phyloP scores from a whole-genome alignment of 108 stramenopile species.

The Epipyxis sp. region DNA sequence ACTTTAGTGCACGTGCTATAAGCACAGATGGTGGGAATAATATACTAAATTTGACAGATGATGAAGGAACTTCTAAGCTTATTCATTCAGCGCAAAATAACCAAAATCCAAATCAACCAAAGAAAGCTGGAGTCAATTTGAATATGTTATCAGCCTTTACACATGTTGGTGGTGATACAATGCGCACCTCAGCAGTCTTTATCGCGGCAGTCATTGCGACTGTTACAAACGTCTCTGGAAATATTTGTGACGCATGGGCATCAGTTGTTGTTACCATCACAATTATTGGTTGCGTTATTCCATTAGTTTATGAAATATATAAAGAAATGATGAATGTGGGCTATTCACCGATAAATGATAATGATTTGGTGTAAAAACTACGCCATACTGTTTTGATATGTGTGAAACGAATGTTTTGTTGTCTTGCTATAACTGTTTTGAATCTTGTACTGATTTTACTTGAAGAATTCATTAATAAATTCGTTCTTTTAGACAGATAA shows the following conservation, averaged over 20 bases:
- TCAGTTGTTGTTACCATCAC: conserved; percentile 21
- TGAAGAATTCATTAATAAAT: too few relatives aligned
- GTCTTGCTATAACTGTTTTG: too few relatives aligned
- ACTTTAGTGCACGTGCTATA: background rate
- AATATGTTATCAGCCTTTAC: conserved; percentile 27
- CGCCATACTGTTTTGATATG: too few relatives aligned
- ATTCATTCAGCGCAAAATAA: background rate
- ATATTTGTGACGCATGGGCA: conserved; percentile 28
- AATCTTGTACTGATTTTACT: too few relatives aligned
- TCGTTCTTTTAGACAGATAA: too few relatives aligned
- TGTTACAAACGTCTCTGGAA: background rate
- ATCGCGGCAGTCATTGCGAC: conserved; percentile 8
- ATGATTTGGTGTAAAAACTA: too few relatives aligned
- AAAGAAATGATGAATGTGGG: too few relatives aligned
- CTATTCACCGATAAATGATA: too few relatives aligned
- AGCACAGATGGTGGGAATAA: too few relatives aligned
- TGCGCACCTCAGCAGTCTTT: conserved; percentile 21
- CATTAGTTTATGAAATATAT: conserved; percentile 6
- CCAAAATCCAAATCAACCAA: background rate
- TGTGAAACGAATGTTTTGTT: too few relatives aligned
- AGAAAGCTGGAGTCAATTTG: background rate
- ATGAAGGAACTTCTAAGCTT: background rate
- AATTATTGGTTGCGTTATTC: conserved; percentile 2
- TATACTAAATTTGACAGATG: background rate
- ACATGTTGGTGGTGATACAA: conserved; percentile 18